Conservation (phyloP, 2,329 filamentous ascomycete species). For the Neobulgaria alba region DNA sequence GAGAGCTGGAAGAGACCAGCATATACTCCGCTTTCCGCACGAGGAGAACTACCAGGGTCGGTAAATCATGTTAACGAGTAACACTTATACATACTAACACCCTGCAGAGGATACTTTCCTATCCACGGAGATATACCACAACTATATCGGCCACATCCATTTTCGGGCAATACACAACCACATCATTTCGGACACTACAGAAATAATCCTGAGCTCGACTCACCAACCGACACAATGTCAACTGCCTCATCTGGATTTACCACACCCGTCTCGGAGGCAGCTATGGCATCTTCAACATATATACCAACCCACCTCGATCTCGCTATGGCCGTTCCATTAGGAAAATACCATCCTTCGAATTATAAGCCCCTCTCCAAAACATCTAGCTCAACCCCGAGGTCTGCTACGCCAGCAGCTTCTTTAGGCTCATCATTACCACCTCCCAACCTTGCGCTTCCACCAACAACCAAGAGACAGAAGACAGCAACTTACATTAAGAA, state of each 20-base stretch:
- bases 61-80: too few species aligned
- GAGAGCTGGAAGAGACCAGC: constrained; percentile 33
- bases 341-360: constrained; percentile 57
- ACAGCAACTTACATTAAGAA: constrained; percentile 31
- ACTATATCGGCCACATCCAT: constrained; percentile 23
- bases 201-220: not conserved
- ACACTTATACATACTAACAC: too few species aligned
- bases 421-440: too few species aligned
- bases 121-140: constrained; percentile 44
- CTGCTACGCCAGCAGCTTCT: constrained; percentile 7
- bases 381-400: constrained; percentile 15
- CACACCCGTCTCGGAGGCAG: constrained; percentile 9
- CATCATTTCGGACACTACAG: not conserved
- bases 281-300: not conserved
- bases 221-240: constrained; percentile 8
- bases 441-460: constrained; percentile 23
- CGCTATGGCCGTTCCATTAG: constrained; percentile 38
- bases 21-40: constrained; percentile 40
- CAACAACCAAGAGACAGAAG: constrained; percentile 29
- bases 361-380: constrained; percentile 37
- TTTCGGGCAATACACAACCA: not conserved
- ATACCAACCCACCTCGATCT: constrained; percentile 8
- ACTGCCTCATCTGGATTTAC: constrained; percentile 30
- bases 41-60: constrained; percentile 52
- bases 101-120: constrained; percentile 49